Percentiles rank a stretch among this genome's conserved stretches.
Conservation (phyloP, 1,139 yeast genomes). For the Zygosaccharomyces sapae region DNA sequence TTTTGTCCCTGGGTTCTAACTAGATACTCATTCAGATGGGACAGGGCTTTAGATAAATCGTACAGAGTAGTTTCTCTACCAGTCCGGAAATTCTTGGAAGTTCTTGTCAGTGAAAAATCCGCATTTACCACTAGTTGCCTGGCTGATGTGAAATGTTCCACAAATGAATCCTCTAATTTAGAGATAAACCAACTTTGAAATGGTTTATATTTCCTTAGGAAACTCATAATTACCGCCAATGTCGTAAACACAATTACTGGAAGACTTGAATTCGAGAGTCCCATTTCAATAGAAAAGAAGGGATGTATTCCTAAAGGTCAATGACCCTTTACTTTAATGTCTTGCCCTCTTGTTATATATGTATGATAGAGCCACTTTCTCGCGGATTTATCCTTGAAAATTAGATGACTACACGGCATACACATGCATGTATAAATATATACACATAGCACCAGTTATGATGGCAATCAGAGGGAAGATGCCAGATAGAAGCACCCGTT, state of each 20-base stretch:
- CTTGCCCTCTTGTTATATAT: too few species aligned
- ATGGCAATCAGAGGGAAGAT: too few species aligned
- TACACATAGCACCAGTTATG: too few species aligned
- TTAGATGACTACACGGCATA: too few species aligned
- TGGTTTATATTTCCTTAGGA: constrained; percentile 23
- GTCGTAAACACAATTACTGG: constrained; percentile 14
- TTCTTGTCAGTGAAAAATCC: constrained; percentile 12
- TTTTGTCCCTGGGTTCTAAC: constrained; percentile 23
- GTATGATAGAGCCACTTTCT: too few species aligned
- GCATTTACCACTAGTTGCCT: constrained; percentile 10
- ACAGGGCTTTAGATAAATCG: constrained; percentile 19
- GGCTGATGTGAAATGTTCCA: constrained; percentile 13
- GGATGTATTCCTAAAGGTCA: too few species aligned
- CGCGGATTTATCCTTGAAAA: too few species aligned
- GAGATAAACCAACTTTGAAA: constrained; percentile 22
- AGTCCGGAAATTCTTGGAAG: constrained; percentile 5
- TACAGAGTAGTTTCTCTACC: constrained; percentile 13
- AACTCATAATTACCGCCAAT: constrained; percentile 20
- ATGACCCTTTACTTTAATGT: too few species aligned
- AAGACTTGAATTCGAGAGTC: constrained; percentile 1
- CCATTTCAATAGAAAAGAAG: constrained; percentile 6
- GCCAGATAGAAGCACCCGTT: too few species aligned
- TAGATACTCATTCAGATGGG: constrained; percentile 22
- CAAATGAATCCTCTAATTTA: constrained; percentile 17
- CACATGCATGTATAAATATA: too few species aligned